Conservation (phyloP, 805 yeast species). For the Lachancea sp. region DNA sequence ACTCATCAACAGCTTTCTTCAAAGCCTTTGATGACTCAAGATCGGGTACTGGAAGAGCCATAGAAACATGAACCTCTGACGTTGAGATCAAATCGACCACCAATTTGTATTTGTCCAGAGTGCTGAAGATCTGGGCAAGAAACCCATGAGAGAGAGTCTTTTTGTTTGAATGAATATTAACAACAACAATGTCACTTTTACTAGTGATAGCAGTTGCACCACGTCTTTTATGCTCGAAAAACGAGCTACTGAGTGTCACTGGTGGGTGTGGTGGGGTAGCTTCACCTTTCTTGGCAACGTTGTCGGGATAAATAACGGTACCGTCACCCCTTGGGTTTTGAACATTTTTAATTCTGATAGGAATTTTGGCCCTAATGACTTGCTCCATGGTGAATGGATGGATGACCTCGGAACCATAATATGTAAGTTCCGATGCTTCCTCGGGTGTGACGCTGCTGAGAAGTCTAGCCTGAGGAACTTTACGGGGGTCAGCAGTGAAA, state of each 20-base stretch:
- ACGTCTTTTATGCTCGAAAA: slow-evolving; percentile 44
- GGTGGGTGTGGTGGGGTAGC: slow-evolving; percentile 95
- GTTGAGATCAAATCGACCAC: slow-evolving; percentile 96
- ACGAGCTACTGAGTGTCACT: slow-evolving; percentile 46
- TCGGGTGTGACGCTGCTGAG: slow-evolving; percentile 90
- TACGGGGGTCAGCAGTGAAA: slow-evolving; percentile 96
- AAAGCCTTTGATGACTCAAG: slow-evolving; percentile 55
- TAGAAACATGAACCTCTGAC: slow-evolving; percentile 95
- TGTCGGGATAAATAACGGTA: slow-evolving; percentile 90
- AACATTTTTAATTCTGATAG: slow-evolving; percentile 94
- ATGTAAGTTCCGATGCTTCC: slow-evolving; percentile 96
- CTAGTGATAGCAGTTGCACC: slow-evolving; percentile 96
- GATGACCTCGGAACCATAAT: slow-evolving; percentile 95
- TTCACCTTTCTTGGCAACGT: slow-evolving; percentile 77
- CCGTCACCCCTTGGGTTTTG: slow-evolving; percentile 91
- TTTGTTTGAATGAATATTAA: slow-evolving; percentile 90
- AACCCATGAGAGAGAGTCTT: slow-evolving; percentile 92
- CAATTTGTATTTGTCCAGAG: slow-evolving; percentile 72
- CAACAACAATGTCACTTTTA: slow-evolving; percentile 83
- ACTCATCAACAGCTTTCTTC: slow-evolving; percentile 68
- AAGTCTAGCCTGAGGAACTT: slow-evolving; percentile 83
- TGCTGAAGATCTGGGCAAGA: slow-evolving; percentile 81
- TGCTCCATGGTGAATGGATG: slow-evolving; percentile 99
- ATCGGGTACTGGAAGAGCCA: slow-evolving; percentile 82
- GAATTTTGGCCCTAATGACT: slow-evolving; percentile 91